Evolutionary conservation across 2,329 filamentous ascomycete species (phyloP).

Genomic region (Paramyrothecium roridum): DNA sequence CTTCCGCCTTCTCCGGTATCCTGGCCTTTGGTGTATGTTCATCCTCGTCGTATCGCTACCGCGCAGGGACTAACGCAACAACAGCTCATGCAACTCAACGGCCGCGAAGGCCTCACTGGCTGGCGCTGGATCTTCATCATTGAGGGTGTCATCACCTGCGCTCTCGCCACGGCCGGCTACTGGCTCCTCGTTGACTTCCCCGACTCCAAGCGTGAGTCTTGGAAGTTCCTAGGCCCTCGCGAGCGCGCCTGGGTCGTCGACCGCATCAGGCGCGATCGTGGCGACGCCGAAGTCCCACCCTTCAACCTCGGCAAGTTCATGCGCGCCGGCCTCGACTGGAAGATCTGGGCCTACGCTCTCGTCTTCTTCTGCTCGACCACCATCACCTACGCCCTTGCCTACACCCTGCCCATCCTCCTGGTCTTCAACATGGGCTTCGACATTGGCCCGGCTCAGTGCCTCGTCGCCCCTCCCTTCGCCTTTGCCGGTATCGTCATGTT

Average conservation of each 20-base stretch:
- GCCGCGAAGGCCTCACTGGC: constrained; percentile 49
- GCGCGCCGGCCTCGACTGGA: constrained; percentile 45
- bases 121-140: constrained; percentile 69
- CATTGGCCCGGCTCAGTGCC: constrained; percentile 62
- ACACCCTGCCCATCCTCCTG: constrained; percentile 77
- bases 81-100: constrained; percentile 60
- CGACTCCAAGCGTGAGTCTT: constrained; percentile 47
- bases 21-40: constrained; percentile 62
- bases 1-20: constrained; percentile 65
- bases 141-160: constrained; percentile 51
- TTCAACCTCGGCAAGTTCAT: constrained; percentile 49
- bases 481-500: constrained; percentile 64
- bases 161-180: constrained; percentile 47
- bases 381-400: constrained; percentile 71
- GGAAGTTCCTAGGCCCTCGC: constrained; percentile 48
- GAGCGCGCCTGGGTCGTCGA: constrained; percentile 53
- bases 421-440: constrained; percentile 59
- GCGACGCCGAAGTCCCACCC: constrained; percentile 51
- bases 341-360: constrained; percentile 60
- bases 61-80: constrained; percentile 15
- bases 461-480: constrained; percentile 67
- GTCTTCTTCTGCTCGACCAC: constrained; percentile 67
- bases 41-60: constrained; percentile 21
- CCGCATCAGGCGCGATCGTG: constrained; percentile 55
- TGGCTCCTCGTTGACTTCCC: constrained; percentile 64